Conservation (phyloP, 176 grass and related monocot genomes). For the Carex kokanica region DNA sequence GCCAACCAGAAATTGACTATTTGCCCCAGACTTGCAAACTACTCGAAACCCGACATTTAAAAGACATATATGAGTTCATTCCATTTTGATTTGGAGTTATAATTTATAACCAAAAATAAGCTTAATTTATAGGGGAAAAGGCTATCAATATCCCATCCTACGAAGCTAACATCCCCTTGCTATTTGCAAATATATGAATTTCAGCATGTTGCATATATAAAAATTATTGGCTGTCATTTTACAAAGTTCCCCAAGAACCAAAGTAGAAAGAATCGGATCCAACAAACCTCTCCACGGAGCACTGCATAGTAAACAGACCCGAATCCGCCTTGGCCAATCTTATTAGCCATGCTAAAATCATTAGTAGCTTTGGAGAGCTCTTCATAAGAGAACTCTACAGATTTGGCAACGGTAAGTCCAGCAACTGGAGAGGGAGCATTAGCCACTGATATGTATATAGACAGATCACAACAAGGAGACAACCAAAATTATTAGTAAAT, state of each 20-base stretch:
- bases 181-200: conserved; percentile 15
- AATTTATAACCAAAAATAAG: no score
- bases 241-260: conserved; percentile 1
- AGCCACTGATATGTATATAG: conserved; percentile 1
- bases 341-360: conserved; percentile 84
- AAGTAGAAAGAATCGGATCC: conserved; percentile 21
- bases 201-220: neutral
- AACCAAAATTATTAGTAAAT: neutral
- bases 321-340: conserved; percentile 92
- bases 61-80: neutral
- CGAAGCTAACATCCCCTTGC: neutral
- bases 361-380: conserved; percentile 83
- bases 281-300: conserved; percentile 85
- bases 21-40: neutral
- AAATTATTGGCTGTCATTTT: neutral
- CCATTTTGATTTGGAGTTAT: neutral
- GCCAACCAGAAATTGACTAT: neutral
- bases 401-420: conserved; percentile 76
- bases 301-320: conserved; percentile 64
- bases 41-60: no score
- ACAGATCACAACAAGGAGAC: neutral
- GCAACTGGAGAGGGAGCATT: conserved; percentile 31
- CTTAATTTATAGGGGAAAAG: neutral
- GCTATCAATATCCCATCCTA: neutral
- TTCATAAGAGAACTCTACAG: conserved; percentile 84